phyloP scores from a whole-genome alignment of 768 basidiomycete species.

The Suillus fuscotomentosus region DNA sequence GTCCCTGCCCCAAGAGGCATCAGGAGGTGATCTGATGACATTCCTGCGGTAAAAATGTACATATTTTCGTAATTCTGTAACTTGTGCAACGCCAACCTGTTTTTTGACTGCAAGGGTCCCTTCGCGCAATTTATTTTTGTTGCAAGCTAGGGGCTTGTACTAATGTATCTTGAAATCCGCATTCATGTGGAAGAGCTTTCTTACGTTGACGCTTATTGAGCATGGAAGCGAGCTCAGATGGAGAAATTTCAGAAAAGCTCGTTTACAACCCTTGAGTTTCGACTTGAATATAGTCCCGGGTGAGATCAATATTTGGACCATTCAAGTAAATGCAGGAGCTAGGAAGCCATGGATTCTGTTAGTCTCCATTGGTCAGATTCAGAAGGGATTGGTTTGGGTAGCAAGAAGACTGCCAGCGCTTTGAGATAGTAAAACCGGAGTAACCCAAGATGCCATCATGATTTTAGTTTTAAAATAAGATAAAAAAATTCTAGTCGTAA shows the following conservation, averaged over 20 bases:
- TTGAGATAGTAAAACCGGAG: not conserved
- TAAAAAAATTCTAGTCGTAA: not conserved
- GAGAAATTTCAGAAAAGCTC: not conserved
- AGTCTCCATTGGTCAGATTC: not conserved
- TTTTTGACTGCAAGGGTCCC: not conserved
- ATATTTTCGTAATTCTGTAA: conserved; percentile 12
- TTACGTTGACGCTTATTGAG: not conserved
- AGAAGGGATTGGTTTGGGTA: not conserved
- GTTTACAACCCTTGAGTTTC: not conserved
- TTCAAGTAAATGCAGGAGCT: not conserved
- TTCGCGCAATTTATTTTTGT: not conserved
- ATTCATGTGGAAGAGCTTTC: not conserved
- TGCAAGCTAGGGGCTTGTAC: not conserved
- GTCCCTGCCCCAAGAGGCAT: conserved; percentile 77
- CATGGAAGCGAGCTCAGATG: not conserved
- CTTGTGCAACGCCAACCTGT: not conserved
- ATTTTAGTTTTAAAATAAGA: not conserved
- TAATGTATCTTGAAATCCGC: not conserved
- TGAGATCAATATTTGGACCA: not conserved
- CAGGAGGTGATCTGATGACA: conserved; percentile 53
- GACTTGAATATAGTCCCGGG: not conserved
- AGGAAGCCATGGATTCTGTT: not conserved
- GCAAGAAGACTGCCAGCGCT: not conserved
- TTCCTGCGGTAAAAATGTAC: conserved; percentile 8
- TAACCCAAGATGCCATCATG: not conserved